Conservation (phyloP, 176 grass and related monocot species). For the Carex myosuroides region DNA sequence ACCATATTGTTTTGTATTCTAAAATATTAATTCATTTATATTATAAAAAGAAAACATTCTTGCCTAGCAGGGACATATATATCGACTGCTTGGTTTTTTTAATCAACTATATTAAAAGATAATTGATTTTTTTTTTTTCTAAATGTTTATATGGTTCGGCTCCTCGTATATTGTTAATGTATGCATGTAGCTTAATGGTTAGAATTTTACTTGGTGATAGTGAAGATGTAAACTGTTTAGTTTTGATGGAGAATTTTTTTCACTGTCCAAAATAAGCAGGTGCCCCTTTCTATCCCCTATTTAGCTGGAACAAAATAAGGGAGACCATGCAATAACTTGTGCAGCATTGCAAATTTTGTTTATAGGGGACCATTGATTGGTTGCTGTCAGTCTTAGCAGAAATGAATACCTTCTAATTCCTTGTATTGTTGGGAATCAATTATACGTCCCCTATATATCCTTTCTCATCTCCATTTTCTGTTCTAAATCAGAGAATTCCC, state of each 20-base stretch:
- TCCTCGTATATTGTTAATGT: too few species aligned
- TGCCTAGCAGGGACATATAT: too few species aligned
- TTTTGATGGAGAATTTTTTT: background rate
- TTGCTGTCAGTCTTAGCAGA: background rate
- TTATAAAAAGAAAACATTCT: too few species aligned
- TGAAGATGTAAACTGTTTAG: too few species aligned
- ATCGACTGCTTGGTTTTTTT: too few species aligned
- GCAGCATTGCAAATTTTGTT: background rate
- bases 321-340: background rate
- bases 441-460: background rate
- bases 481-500: background rate
- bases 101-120: too few species aligned
- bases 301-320: slow-evolving; percentile 5
- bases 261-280: background rate
- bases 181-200: too few species aligned
- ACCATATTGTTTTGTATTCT: too few species aligned
- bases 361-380: background rate
- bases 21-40: too few species aligned
- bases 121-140: too few species aligned
- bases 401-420: background rate
- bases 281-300: background rate
- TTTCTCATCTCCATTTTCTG: background rate
- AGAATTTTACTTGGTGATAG: too few species aligned
- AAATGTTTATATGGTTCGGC: too few species aligned
- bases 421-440: slow-evolving; percentile 4